phyloP scores from a whole-genome alignment of 1,139 yeast species.

The Petasospora fabianii region DNA sequence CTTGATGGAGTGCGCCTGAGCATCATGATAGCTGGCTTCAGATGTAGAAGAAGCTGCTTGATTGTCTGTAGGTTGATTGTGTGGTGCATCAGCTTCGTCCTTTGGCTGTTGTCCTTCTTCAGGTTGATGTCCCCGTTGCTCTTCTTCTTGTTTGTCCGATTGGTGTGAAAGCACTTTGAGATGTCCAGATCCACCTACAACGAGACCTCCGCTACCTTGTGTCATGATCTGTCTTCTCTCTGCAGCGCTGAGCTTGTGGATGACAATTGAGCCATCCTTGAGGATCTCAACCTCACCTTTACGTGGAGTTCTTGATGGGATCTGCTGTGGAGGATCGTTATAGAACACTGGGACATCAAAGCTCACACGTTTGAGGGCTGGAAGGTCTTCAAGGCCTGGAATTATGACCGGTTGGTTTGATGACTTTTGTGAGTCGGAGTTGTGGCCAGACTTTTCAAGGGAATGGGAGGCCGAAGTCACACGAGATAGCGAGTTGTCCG shows the following conservation, averaged over 20 bases:
- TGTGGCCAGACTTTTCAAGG: not conserved
- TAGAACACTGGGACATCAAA: slow-evolving; percentile 70
- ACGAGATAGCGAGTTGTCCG: slow-evolving; percentile 9
- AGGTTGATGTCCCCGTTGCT: not conserved
- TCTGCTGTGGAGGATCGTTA: slow-evolving; percentile 71
- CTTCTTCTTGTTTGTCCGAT: slow-evolving; percentile 6
- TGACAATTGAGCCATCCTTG: slow-evolving; percentile 54
- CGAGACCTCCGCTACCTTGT: slow-evolving; percentile 66
- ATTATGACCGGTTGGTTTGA: slow-evolving; percentile 24
- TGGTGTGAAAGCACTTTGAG: slow-evolving; percentile 36
- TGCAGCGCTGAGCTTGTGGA: slow-evolving; percentile 61
- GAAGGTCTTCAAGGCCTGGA: slow-evolving; percentile 39
- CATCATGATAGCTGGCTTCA: slow-evolving; percentile 2
- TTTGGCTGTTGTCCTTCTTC: no score
- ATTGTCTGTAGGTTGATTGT: not conserved
- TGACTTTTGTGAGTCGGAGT: no score
- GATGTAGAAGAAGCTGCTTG: not conserved
- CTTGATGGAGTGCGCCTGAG: slow-evolving; percentile 27
- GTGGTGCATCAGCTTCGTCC: no score
- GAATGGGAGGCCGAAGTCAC: not conserved
- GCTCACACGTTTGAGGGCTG: slow-evolving; percentile 61
- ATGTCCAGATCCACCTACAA: slow-evolving; percentile 77
- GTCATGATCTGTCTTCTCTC: slow-evolving; percentile 51
- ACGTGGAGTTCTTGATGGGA: slow-evolving; percentile 62
- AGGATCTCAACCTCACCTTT: slow-evolving; percentile 67